phyloP scores from a whole-genome alignment of 306 rosid genomes.

The Quercus parvula region DNA sequence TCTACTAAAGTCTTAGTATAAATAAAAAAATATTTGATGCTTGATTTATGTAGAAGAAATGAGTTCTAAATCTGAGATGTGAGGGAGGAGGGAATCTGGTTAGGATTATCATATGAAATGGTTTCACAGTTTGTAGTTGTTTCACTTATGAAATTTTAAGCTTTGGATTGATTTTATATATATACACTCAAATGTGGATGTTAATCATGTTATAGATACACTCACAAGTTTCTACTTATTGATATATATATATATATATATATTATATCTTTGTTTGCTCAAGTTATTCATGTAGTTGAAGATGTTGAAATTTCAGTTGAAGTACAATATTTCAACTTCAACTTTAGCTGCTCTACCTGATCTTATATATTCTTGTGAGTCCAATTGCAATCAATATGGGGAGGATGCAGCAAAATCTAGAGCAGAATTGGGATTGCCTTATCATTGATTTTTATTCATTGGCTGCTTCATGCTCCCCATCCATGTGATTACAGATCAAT shows the following conservation, averaged over 20 bases:
- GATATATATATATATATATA: too few relatives aligned
- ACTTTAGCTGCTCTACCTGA: background rate
- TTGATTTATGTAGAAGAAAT: background rate
- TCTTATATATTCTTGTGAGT: background rate
- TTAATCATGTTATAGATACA: background rate
- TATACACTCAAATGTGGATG: background rate
- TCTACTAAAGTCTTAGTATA: background rate
- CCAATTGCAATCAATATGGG: too few relatives aligned
- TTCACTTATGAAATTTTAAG: background rate
- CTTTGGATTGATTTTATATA: background rate
- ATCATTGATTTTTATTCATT: background rate
- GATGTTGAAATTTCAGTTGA: background rate
- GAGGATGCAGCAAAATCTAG: background rate
- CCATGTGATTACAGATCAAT: background rate
- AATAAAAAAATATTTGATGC: background rate
- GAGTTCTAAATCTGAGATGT: background rate
- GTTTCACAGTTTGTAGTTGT: background rate
- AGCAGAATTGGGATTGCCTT: background rate
- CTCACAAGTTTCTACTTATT: too few relatives aligned
- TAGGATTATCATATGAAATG: background rate
- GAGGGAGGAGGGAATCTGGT: background rate
- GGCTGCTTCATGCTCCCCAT: background rate
- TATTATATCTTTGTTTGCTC: background rate
- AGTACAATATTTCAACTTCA: background rate
- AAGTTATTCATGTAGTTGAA: background rate